phyloP scores from a whole-genome alignment of 208 protist genomes.

The Wallacemonas sp. region DNA sequence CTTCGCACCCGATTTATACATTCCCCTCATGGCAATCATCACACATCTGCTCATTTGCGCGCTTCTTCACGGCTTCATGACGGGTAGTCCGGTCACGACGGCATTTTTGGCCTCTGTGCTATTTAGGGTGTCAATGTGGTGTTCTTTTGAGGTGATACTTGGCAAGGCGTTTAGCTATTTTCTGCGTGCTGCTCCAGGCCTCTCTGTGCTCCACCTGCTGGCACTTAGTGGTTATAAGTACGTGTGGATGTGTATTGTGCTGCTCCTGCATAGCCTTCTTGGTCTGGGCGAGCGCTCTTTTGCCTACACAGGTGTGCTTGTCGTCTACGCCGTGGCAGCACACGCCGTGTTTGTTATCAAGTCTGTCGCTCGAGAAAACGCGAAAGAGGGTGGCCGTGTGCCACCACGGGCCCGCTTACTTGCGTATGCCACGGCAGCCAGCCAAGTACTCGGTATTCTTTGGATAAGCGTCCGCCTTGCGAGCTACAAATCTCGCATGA shows the following conservation, averaged over 20 bases:
- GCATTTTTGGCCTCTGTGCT: constrained; percentile 59
- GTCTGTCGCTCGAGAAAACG: constrained; percentile 30
- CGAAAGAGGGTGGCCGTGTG: constrained; percentile 39
- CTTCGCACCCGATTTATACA: constrained; percentile 78
- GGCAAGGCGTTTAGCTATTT: constrained; percentile 48
- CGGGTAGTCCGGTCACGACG: constrained; percentile 39
- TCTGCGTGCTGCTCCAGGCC: constrained; percentile 34
- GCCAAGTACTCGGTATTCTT: constrained; percentile 51
- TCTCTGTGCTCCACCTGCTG: constrained; percentile 44
- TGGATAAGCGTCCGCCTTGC: constrained; percentile 52
- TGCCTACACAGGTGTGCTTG: constrained; percentile 24
- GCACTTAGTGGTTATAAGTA: constrained; percentile 83
- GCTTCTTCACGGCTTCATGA: constrained; percentile 45
- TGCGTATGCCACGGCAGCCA: constrained; percentile 34
- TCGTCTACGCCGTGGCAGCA: constrained; percentile 44
- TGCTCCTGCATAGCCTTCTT: constrained; percentile 44
- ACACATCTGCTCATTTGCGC: constrained; percentile 80
- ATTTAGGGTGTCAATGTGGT: constrained; percentile 51
- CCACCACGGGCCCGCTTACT: constrained; percentile 47
- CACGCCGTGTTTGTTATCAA: constrained; percentile 51
- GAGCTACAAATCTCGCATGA: no score
- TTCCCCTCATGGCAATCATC: constrained; percentile 79
- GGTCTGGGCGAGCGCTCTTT: constrained; percentile 13
- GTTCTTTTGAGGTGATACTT: constrained; percentile 49
- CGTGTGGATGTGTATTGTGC: constrained; percentile 53